Evolutionary conservation across 495 filamentous ascomycete genomes (phyloP).

Genomic region (Xanthoparmelia taractica): DNA sequence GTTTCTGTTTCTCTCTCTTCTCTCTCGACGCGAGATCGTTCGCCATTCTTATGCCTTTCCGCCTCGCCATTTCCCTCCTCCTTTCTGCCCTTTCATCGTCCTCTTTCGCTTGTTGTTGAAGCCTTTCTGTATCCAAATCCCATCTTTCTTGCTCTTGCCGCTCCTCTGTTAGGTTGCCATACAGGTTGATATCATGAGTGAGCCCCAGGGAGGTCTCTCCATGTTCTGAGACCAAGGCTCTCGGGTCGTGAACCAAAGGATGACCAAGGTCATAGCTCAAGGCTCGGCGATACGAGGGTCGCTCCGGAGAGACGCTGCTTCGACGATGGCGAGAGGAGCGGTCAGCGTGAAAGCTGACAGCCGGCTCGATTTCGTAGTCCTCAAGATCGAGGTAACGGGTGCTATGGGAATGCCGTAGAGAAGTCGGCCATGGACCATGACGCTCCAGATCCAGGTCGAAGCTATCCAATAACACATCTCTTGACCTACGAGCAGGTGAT

Average conservation of each 20-base stretch:
- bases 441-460: not conserved
- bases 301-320: not conserved
- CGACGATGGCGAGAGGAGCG: not conserved
- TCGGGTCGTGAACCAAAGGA: not conserved
- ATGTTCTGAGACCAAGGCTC: not conserved
- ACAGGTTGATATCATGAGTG: not conserved
- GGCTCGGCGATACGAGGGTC: not conserved
- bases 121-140: not conserved
- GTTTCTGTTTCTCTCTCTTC: too few species aligned
- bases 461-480: not conserved
- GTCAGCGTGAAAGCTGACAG: not conserved
- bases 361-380: not conserved
- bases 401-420: not conserved
- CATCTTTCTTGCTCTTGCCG: not conserved
- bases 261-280: not conserved
- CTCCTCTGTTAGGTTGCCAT: not conserved
- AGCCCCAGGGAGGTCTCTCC: too few species aligned
- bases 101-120: not conserved
- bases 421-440: not conserved
- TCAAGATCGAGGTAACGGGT: not conserved
- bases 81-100: not conserved
- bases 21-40: too few species aligned
- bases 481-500: not conserved
- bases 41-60: not conserved
- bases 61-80: not conserved